Conservation (phyloP, 2,329 filamentous ascomycete species). For the Colletotrichum lupini region DNA sequence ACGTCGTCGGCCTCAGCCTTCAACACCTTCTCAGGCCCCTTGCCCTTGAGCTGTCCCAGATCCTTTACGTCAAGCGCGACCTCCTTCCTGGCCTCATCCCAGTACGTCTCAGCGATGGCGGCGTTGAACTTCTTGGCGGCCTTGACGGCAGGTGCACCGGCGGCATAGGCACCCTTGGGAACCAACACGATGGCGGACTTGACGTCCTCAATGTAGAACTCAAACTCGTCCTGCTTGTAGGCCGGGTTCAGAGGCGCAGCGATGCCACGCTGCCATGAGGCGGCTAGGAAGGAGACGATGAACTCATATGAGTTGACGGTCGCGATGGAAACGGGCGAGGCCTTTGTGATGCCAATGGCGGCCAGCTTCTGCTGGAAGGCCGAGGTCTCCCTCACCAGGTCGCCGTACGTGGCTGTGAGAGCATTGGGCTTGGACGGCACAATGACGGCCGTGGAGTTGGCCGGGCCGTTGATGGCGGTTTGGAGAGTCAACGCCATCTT, state of each 20-base stretch:
- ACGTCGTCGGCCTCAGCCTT: conserved; percentile 78
- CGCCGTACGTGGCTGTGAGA: conserved; percentile 76
- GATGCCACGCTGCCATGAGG: conserved; percentile 84
- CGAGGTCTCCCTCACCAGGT: conserved; percentile 73
- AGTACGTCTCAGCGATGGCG: conserved; percentile 89
- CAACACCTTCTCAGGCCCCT: conserved; percentile 51
- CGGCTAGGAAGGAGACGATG: conserved; percentile 87
- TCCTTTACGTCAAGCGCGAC: conserved; percentile 85
- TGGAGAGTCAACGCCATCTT: conserved; percentile 59
- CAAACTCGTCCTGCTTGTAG: conserved; percentile 91
- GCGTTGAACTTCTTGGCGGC: conserved; percentile 83
- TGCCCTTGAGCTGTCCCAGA: conserved; percentile 69
- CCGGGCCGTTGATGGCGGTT: conserved; percentile 59
- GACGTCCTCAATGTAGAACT: conserved; percentile 91
- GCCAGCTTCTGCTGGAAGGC: conserved; percentile 84
- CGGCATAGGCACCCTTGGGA: conserved; percentile 74
- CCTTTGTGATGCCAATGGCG: conserved; percentile 74
- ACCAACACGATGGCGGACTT: conserved; percentile 83
- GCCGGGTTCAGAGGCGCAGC: conserved; percentile 88
- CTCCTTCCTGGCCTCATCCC: conserved; percentile 72
- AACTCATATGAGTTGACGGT: conserved; percentile 89
- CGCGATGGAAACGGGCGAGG: conserved; percentile 83
- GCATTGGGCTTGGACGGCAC: conserved; percentile 73
- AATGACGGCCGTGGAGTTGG: conserved; percentile 71
- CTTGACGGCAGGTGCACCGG: conserved; percentile 76